Evolutionary conservation across 768 basidiomycete genomes (phyloP).

Genomic region (Leccinum subtestaceum): DNA sequence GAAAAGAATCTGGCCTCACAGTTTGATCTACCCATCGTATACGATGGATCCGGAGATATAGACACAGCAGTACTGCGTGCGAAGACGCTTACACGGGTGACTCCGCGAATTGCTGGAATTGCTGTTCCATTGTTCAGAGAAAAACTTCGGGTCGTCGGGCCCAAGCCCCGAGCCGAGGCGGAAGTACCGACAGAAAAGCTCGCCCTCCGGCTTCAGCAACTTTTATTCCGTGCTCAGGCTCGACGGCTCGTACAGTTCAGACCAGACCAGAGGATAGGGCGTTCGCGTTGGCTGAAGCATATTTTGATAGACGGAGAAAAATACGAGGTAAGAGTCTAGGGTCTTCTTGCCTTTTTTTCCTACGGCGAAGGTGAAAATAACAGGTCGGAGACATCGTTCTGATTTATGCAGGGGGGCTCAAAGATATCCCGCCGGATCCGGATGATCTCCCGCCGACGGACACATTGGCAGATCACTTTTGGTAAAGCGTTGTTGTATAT

Average conservation of each 20-base stretch:
- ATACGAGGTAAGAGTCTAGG: conserved; percentile 39
- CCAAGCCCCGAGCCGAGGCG: conserved; percentile 28
- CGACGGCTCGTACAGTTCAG: conserved; percentile 20
- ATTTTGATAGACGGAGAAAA: conserved; percentile 42
- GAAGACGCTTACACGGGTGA: conserved; percentile 59
- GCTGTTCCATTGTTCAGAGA: conserved; percentile 54
- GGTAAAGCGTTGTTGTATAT: conserved; percentile 37
- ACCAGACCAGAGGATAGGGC: conserved; percentile 34
- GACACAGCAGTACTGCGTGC: conserved; percentile 60
- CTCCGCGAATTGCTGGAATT: conserved; percentile 53
- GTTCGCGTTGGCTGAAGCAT: conserved; percentile 37
- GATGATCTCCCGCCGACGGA: conserved; percentile 37
- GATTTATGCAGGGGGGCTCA: conserved; percentile 37
- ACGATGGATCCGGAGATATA: conserved; percentile 36
- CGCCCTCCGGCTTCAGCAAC: conserved; percentile 15
- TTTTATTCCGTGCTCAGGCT: conserved; percentile 18
- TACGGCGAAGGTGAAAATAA: conserved; percentile 2
- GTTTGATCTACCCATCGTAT: conserved; percentile 1
- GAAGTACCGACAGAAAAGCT: conserved; percentile 13
- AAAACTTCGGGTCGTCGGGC: conserved; percentile 51
- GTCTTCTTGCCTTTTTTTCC: neutral
- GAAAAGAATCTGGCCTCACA: neutral
- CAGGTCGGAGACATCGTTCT: conserved; percentile 67
- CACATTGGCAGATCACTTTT: conserved; percentile 58
- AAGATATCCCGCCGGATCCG: conserved; percentile 34